A percentile compares a stretch with the other conserved stretches of the same genome.
Evolutionary conservation across 2,329 filamentous ascomycete species (phyloP).

Genomic region (Trichoderma oligosporum): DNA sequence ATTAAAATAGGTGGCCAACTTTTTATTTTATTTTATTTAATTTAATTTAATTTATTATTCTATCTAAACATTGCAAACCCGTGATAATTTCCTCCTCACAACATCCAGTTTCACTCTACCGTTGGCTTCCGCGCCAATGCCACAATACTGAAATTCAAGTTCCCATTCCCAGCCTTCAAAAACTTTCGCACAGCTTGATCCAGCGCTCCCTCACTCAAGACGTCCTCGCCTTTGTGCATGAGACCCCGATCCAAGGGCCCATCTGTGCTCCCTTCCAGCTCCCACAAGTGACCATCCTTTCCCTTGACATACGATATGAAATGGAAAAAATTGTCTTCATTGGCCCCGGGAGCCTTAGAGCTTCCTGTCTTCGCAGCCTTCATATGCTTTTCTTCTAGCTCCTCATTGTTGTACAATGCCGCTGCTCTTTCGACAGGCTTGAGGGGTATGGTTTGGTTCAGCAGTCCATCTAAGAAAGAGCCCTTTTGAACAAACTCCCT

Average conservation of each 20-base stretch:
- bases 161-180: constrained; percentile 37
- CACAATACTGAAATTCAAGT: constrained; percentile 39
- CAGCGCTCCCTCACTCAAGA: constrained; percentile 64
- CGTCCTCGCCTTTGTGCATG: constrained; percentile 55
- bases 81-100: background rate
- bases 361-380: constrained; percentile 66
- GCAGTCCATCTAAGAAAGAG: constrained; percentile 55
- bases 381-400: constrained; percentile 69
- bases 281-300: constrained; percentile 64
- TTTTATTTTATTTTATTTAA: background rate
- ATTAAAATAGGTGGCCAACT: no score
- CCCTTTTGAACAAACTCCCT: constrained; percentile 49
- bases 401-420: constrained; percentile 65
- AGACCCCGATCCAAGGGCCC: constrained; percentile 66
- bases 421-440: constrained; percentile 59
- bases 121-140: constrained; percentile 30
- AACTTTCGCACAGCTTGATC: constrained; percentile 51
- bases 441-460: constrained; percentile 59
- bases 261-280: constrained; percentile 71
- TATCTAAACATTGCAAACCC: background rate
- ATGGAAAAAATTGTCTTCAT: constrained; percentile 64
- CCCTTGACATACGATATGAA: constrained; percentile 78
- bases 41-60: background rate
- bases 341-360: constrained; percentile 58
- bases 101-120: background rate